Base-by-base conservation (phyloP, 768 basidiomycete species). In the Calocera viscosa region DNA sequence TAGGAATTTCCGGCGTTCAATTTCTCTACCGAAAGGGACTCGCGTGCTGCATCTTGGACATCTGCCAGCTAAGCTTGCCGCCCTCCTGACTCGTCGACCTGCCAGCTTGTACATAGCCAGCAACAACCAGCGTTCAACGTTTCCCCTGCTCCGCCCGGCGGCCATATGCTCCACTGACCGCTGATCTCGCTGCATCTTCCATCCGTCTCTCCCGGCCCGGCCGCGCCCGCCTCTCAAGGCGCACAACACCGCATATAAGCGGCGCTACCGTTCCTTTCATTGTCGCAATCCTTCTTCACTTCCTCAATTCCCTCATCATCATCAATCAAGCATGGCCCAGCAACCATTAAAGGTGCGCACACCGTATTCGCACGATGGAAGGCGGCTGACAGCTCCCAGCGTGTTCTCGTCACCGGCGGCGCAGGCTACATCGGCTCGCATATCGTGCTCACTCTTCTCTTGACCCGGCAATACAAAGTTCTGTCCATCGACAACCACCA, bases 391-490 rank as follows among this genome's bases (percentile, higher is more conserved):
- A 7, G 24, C 35, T 22, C 24, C 60, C 67, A 87, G 86, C 82
- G 80, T 49, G 84, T 88, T 39, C 76, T 88, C 68, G 84, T 88
- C 69, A 88, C 87, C 38, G 87, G 92, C 63, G 92, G 90, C 66
- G 89, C 91, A 67, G 92, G 92, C 38, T 94, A 94, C 78, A 94
- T 94, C 71, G 92, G 94, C 73, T 95, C 94, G 30, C 96, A 99
- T 78, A 88, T 97, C 74, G 86, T 97, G 70, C 91, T 89, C 68
- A 81, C 84, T 63, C 80, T 96, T 41, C 86, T 96, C 71, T 83
- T 90, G 74, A 91, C 93, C 14, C 85, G 92, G 67, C 81, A 86
- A 69, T 99, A 90, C 83, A 90, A 89, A 75, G 92, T 97, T 72
- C 85, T 97, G 70, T 89, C 94, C 26, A 83, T 98, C 72, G 96